Base-by-base conservation (phyloP, 257 asterid species). In the Rauvolfia tetraphylla region DNA sequence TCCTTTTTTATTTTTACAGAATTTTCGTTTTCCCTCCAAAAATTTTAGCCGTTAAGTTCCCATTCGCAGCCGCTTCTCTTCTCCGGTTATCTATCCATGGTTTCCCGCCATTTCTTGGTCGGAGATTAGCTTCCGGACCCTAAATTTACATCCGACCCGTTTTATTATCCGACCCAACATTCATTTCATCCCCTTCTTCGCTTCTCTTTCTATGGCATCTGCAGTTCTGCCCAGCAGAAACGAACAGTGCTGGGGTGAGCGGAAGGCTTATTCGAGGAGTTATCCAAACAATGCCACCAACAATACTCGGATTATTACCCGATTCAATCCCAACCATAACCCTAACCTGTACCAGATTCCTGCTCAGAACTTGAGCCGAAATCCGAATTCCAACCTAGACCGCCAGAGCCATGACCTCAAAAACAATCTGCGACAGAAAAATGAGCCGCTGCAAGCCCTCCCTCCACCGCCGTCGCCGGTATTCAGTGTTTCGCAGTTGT, bases 181-280 rank as follows among this genome's bases (percentile, higher is more conserved):
- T 41, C 5, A 3, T 9, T 15, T n/a, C 33, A 14, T 17, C 11
- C 38, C 1, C 22, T 41, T 29, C 25, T 3, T 72, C 20, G 23
- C 3, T 58, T 2, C 33, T 44, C 17, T 2, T 66, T 27, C 48
- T 33, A 81, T 84, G 87, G 79, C 87, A 7, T 81, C 85, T 5
- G 87, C 85, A 41, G 85, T 84, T 62, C 48, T 84, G 10, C 18
- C 83, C n/a, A 77, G 80, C 68, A 74, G 75, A 44, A 81, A 75
- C 62, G 86, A 80, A 63, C 67, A 73, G 31, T 71, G 66, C 36
- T 82, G 86, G 88, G 80, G 67, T 33, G 82, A 79, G 57, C 51
- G 56, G 1, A 68, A 76, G 44, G 77, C 66, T 44, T 71, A 53
- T 63, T 22, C 44, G 80, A 81, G 76, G 79, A 83, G 78, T n/a